phyloP scores from a whole-genome alignment of 2,329 filamentous ascomycete species.

The Zymoseptoria tritici region DNA sequence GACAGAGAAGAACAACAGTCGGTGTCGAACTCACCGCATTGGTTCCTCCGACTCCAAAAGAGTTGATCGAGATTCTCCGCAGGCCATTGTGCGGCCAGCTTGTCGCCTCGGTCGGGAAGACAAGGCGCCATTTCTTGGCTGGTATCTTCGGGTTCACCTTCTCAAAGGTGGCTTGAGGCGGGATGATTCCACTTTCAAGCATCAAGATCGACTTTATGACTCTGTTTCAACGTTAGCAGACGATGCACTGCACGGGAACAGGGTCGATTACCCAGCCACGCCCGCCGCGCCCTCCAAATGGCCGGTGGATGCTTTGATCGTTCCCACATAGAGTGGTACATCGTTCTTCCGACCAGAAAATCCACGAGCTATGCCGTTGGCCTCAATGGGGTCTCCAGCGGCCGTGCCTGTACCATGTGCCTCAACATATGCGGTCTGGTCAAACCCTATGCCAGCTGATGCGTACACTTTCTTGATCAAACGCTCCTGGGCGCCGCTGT shows the following conservation, averaged over 20 bases:
- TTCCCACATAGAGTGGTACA: slow-evolving; percentile 27
- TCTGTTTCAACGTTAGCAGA: too few relatives aligned
- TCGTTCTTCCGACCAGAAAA: too few relatives aligned
- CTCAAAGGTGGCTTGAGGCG: slow-evolving; percentile 16
- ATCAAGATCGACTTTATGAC: too few relatives aligned
- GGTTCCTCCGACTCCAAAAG: not conserved
- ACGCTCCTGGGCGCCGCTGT: slow-evolving; percentile 7
- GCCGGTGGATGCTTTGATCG: slow-evolving; percentile 34
- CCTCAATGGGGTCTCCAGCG: slow-evolving; percentile 3
- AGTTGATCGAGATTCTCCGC: not conserved
- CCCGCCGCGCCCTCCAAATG: too few relatives aligned
- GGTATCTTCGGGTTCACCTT: slow-evolving; percentile 35
- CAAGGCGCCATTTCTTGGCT: not conserved
- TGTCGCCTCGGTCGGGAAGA: not conserved
- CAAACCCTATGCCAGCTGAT: not conserved
- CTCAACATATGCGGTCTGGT: slow-evolving; percentile 3
- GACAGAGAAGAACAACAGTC: too few relatives aligned
- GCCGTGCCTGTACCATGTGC: slow-evolving; percentile 7
- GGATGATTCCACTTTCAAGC: too few relatives aligned
- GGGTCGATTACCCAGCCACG: too few relatives aligned
- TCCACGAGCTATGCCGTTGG: not conserved
- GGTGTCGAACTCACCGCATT: too few relatives aligned
- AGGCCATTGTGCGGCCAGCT: not conserved
- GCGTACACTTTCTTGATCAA: not conserved
- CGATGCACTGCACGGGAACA: too few relatives aligned